phyloP scores from a whole-genome alignment of 2,329 filamentous ascomycete genomes.

The Remersonia thermophila region DNA sequence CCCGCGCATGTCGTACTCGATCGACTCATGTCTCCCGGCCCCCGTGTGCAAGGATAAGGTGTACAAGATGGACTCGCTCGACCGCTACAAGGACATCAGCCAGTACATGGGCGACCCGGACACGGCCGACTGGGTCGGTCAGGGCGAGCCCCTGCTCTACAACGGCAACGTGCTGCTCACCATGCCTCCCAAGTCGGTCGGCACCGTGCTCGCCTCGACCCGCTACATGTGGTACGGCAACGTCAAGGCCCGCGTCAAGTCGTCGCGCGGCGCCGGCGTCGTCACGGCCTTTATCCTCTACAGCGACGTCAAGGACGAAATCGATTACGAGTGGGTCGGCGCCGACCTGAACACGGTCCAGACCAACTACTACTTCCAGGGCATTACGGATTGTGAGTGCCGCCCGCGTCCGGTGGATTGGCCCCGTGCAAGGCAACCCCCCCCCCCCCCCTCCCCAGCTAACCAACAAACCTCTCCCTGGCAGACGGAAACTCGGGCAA shows the following conservation, averaged over 20 bases:
- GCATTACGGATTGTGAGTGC: slow-evolving; percentile 71
- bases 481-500: slow-evolving; percentile 66
- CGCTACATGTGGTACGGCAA: slow-evolving; percentile 96
- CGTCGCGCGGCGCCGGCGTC: slow-evolving; percentile 72
- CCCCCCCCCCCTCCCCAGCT: no score
- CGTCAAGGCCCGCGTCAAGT: slow-evolving; percentile 74
- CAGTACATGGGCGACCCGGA: slow-evolving; percentile 78
- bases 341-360: slow-evolving; percentile 65
- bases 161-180: slow-evolving; percentile 67
- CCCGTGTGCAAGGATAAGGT: slow-evolving; percentile 67
- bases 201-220: slow-evolving; percentile 73
- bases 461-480: no score
- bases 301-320: slow-evolving; percentile 93
- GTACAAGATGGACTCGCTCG: slow-evolving; percentile 61
- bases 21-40: slow-evolving; percentile 74
- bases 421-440: no score
- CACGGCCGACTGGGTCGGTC: slow-evolving; percentile 76
- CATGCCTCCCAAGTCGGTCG: slow-evolving; percentile 75
- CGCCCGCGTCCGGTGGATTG: slow-evolving; percentile 15
- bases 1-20: slow-evolving; percentile 65
- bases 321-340: slow-evolving; percentile 93
- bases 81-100: slow-evolving; percentile 57
- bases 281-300: slow-evolving; percentile 96
- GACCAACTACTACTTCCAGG: slow-evolving; percentile 96
- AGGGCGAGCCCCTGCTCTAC: slow-evolving; percentile 59